phyloP scores from a whole-genome alignment of 495 filamentous ascomycete species.

The Amorphotheca resinae region DNA sequence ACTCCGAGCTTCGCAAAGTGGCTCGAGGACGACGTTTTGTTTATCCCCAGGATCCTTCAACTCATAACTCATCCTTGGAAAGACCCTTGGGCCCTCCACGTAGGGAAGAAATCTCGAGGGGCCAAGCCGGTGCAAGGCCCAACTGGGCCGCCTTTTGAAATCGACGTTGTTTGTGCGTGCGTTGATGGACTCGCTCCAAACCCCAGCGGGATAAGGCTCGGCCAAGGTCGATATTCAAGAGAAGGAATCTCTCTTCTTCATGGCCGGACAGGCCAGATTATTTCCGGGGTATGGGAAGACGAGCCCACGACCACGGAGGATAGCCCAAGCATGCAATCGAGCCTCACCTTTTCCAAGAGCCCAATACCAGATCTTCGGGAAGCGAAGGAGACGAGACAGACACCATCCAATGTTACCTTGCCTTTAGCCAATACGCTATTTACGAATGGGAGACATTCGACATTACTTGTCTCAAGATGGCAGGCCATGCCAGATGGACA shows the following conservation, averaged over 20 bases:
- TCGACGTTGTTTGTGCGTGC: constrained; percentile 14
- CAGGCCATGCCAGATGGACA: constrained; percentile 10
- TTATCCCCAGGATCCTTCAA: constrained; percentile 9
- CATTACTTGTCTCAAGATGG: constrained; percentile 49
- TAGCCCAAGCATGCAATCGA: constrained; percentile 3
- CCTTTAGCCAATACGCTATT: constrained; percentile 73
- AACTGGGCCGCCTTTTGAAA: background rate
- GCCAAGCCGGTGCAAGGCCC: too few species aligned
- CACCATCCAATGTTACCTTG: constrained; percentile 35
- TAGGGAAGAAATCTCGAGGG: too few species aligned
- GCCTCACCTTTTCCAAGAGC: constrained; percentile 9
- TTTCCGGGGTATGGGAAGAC: constrained; percentile 24
- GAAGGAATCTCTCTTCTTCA: constrained; percentile 31
- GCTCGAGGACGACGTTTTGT: constrained; percentile 9
- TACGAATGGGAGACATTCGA: constrained; percentile 51
- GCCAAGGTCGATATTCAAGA: background rate
- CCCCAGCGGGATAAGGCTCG: background rate
- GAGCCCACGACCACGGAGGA: background rate
- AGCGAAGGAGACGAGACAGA: too few species aligned
- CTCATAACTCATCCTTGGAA: background rate
- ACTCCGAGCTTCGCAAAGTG: constrained; percentile 15
- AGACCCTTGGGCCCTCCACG: background rate
- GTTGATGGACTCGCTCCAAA: constrained; percentile 16
- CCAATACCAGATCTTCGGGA: too few species aligned
- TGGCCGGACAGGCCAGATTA: constrained; percentile 18